Evolutionary conservation across 2,329 filamentous ascomycete species (phyloP), one percentile per base, ranked within the genome.

Genomic region (Aspergillus floridensis): DNA sequence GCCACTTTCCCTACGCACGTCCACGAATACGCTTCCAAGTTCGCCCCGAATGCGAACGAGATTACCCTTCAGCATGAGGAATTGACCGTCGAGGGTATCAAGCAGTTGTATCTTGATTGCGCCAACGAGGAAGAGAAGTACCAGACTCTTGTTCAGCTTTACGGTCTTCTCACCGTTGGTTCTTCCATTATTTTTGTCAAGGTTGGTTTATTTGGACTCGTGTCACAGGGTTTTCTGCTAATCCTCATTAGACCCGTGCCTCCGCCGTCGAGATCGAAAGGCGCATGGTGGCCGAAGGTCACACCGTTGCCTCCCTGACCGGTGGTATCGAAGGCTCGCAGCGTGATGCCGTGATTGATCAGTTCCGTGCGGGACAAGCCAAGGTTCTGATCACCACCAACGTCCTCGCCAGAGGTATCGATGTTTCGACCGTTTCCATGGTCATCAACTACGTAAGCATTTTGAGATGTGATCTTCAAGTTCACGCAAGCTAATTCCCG

Each of bases 371-470:
- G 49, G 93, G 93, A 44, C 84, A 88, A 60, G 92, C 92, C 70
- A 99, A 99, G 80, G 95, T 99, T 8, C 88, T 99, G 63, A 97
- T 99, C 72, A 96, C 95, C 1, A 99, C 95, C 67, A 99, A 99
- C 72, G 93, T 99, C 41, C 85, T 99, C 59, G 91, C 95, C 8
- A 92, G 95, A 72, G 95, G 95, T 73, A 98, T 99, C 70, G 95
- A 99, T 72, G 80, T 98, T 73, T 77, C 96, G 79, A 88, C 88
- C 29, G 95, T 99, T 14, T 96, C 92, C 10, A 95, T 99, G 88
- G 95, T 99, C 56, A 92, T 99, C 82, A 99, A 99, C 81, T 99
- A 99, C 77, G 83, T 84, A 77, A 64, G 79, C 57, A 2, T 7
- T 29, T 5, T 8, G 12, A 12, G 11, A 29, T 6, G 10, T 10